Conservation (phyloP, 371 early-diverging fungal species). For the Mucor velutinosus region DNA sequence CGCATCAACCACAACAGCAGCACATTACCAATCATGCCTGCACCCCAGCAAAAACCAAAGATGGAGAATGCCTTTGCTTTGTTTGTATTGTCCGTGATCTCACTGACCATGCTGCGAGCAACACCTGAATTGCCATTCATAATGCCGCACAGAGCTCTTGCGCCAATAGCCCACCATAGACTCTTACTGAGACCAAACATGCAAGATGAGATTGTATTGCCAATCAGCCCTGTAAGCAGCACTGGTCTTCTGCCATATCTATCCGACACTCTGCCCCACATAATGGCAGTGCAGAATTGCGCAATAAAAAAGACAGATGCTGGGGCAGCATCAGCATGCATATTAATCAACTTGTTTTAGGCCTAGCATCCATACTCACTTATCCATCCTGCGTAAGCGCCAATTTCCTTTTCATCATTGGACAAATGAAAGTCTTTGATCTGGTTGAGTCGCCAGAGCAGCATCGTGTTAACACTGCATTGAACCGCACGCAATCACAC, state of each 20-base stretch:
- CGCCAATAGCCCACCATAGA: slow-evolving; percentile 65
- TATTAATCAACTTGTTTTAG: background rate
- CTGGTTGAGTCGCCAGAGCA: no score
- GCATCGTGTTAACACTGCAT: background rate
- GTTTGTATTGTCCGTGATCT: slow-evolving; percentile 85
- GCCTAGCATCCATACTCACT: slow-evolving; percentile 24
- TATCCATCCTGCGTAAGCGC: slow-evolving; percentile 70
- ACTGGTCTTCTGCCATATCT: slow-evolving; percentile 81
- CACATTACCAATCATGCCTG: slow-evolving; percentile 60
- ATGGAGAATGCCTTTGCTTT: slow-evolving; percentile 68
- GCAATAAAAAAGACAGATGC: slow-evolving; percentile 59
- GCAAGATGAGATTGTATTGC: slow-evolving; percentile 69
- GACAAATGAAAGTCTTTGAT: slow-evolving; percentile 63
- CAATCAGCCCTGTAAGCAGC: slow-evolving; percentile 73
- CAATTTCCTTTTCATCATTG: slow-evolving; percentile 65
- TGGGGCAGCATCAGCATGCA: slow-evolving; percentile 4
- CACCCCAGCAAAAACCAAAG: slow-evolving; percentile 72
- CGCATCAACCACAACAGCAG: background rate
- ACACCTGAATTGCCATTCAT: slow-evolving; percentile 86
- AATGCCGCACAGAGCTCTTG: slow-evolving; percentile 78
- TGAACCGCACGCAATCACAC: no score
- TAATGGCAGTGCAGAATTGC: slow-evolving; percentile 57
- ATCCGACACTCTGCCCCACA: slow-evolving; percentile 63
- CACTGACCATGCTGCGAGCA: slow-evolving; percentile 82
- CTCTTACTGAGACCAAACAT: slow-evolving; percentile 77